These are phyloP conservation scores for Effrenium voratum DNA, from an alignment of 73 alveolate genomes.

Conservation along the genomic window DNA sequence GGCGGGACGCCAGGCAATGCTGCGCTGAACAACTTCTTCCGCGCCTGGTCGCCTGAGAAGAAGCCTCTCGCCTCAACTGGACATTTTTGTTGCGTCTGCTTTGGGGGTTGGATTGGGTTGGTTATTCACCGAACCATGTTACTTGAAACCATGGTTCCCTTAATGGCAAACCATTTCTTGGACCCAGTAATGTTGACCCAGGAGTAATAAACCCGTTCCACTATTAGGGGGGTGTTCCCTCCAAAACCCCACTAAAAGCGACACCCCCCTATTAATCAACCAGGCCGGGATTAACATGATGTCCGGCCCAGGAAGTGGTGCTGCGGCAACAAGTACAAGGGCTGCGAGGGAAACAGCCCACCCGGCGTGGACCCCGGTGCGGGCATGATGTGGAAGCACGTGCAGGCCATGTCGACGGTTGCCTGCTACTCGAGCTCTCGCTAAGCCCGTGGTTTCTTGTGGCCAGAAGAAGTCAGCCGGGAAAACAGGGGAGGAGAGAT, in stretches of 20 bases:
- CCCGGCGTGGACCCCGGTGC: constrained; percentile 68
- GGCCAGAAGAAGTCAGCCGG: not conserved
- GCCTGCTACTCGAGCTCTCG: not conserved
- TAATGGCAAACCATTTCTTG: too few relatives aligned
- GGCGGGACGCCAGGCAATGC: constrained; percentile 57
- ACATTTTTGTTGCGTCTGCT: too few relatives aligned
- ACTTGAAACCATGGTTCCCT: too few relatives aligned
- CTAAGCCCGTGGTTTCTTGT: not conserved
- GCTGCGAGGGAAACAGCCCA: constrained; percentile 73
- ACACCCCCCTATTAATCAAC: too few relatives aligned
- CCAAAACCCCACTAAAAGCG: too few relatives aligned
- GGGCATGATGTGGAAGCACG: constrained; percentile 77
- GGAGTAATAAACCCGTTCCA: too few relatives aligned
- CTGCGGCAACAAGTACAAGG: constrained; percentile 41
- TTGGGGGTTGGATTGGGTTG: too few relatives aligned
- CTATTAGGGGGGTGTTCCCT: too few relatives aligned
- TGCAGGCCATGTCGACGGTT: not conserved
- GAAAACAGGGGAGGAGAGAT: not conserved
- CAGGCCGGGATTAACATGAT: too few relatives aligned
- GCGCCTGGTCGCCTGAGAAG: constrained; percentile 84
- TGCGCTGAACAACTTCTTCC: constrained; percentile 51
- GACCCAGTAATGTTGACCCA: too few relatives aligned
- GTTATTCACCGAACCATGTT: too few relatives aligned
- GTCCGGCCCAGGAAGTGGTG: constrained; percentile 19
- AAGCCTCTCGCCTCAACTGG: too few relatives aligned